Base-by-base conservation (phyloP, 2,329 filamentous ascomycete genomes). In the Hypoxylon sp. region DNA sequence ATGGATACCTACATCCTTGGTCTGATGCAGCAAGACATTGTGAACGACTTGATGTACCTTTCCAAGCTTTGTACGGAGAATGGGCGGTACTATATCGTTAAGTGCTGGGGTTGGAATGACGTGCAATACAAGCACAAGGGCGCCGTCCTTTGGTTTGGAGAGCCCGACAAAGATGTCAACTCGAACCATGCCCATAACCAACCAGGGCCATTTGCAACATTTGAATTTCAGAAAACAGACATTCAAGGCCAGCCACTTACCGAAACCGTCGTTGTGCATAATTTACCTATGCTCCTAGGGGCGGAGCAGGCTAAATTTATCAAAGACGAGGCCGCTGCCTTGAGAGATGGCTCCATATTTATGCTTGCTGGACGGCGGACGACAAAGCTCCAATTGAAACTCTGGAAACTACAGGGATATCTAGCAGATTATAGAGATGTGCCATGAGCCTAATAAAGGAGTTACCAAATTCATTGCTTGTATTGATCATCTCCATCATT, bases 341-440 rank as follows among this genome's bases (percentile, higher is more conserved):
- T 85, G 22, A 73, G 71, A 2, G 75, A 82, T 0, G 80, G 80
- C 2, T 80, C 77, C 8, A 76, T 85, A 19, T 80, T 84, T 58
- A 78, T 88, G 66, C 72, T 88, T 59, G 80, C 78, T 67, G 80
- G 78, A 71, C 78, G 73, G 67, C 78, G 80, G 39, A 85, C 84
- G 6, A 74, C 81, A 22, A 76, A 80, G 13, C 53, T 88, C 50
- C 85, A 88, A 75, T 63, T 83, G 60, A 80, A 83, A 59, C 79
- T 90, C 6, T 90, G 88, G 88, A 86, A 84, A 67, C 75, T 91
- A 8, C 85, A 90, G 67, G 87, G 87, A 1, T 90, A 87, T 71
- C 51, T 88, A 35, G 67, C 70, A 11, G 71, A 76, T 50, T 74
- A 73, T 69, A 63, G 31, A 57, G 35, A 58, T 14, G 3, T 29